Evolutionary conservation across 2,329 filamentous ascomycete species (phyloP).

Genomic region (Penicillium oxalicum): DNA sequence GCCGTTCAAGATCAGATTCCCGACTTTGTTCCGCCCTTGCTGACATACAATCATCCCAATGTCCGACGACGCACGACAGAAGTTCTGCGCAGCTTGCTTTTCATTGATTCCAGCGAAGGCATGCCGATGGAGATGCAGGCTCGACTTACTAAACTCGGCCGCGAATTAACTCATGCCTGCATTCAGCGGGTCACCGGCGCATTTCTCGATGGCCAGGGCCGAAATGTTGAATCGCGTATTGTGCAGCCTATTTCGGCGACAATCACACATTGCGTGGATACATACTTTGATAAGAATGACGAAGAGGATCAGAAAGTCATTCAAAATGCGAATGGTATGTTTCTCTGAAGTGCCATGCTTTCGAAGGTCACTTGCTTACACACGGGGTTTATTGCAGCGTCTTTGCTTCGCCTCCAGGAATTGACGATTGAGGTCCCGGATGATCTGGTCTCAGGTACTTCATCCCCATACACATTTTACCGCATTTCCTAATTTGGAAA

Average conservation of each 20-base stretch:
- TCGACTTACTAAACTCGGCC: constrained; percentile 26
- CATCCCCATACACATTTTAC: constrained; percentile 14
- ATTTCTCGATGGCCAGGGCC: constrained; percentile 23
- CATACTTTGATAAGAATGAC: constrained; percentile 33
- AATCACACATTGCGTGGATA: constrained; percentile 34
- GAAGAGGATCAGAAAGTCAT: constrained; percentile 33
- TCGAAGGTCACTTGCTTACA: not conserved
- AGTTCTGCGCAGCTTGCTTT: constrained; percentile 40
- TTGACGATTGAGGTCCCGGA: constrained; percentile 34
- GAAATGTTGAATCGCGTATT: constrained; percentile 29
- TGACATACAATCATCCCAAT: constrained; percentile 45
- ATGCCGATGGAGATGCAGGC: constrained; percentile 20
- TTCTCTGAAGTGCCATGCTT: not conserved
- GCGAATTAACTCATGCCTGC: constrained; percentile 27
- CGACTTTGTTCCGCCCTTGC: constrained; percentile 48
- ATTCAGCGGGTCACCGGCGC: constrained; percentile 29
- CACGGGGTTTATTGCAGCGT: constrained; percentile 18
- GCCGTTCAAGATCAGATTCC: constrained; percentile 39
- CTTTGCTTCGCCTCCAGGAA: constrained; percentile 30
- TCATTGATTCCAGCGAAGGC: constrained; percentile 28
- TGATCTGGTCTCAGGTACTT: constrained; percentile 37
- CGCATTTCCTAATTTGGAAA: constrained; percentile 17
- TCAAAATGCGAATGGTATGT: constrained; percentile 32
- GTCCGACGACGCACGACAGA: constrained; percentile 44
- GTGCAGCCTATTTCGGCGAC: constrained; percentile 35